These are phyloP conservation scores for Magnusiomyces sp. DNA, from an alignment of 1,139 yeast genomes.

Conservation along the genomic window DNA sequence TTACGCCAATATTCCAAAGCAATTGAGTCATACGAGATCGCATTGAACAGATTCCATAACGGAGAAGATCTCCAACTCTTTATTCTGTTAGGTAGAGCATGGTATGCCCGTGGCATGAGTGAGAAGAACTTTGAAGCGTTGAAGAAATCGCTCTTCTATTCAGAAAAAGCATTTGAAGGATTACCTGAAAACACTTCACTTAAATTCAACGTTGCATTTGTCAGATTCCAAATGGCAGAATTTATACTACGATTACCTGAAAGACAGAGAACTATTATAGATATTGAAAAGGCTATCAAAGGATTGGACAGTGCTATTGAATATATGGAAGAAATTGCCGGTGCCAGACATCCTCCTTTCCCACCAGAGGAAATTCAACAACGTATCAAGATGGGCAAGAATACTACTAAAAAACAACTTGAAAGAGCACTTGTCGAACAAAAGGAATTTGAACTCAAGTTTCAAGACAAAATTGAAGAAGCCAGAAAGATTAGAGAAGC, in stretches of 20 bases:
- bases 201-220: constrained; percentile 72
- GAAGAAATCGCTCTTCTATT: constrained; percentile 53
- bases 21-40: constrained; percentile 80
- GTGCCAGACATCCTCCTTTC: constrained; percentile 57
- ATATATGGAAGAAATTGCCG: constrained; percentile 52
- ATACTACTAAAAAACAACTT: constrained; percentile 64
- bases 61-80: constrained; percentile 58
- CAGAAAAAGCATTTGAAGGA: constrained; percentile 47
- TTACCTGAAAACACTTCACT: constrained; percentile 40
- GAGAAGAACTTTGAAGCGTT: constrained; percentile 59
- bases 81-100: constrained; percentile 76
- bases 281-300: constrained; percentile 48
- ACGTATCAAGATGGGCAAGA: constrained; percentile 76
- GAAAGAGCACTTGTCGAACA: constrained; percentile 68
- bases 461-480: constrained; percentile 55
- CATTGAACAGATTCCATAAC: constrained; percentile 56
- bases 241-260: constrained; percentile 57
- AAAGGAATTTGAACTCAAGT: constrained; percentile 50
- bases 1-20: constrained; percentile 78
- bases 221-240: constrained; percentile 84
- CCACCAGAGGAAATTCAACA: constrained; percentile 72
- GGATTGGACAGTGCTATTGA: constrained; percentile 60
- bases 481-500: constrained; percentile 62
- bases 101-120: constrained; percentile 72
- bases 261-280: constrained; percentile 52